A percentile compares a stretch with the other conserved stretches of the same genome.
Evolutionary conservation across 768 basidiomycete species (phyloP).

Genomic region (Rhizopogon vesiculosus): DNA sequence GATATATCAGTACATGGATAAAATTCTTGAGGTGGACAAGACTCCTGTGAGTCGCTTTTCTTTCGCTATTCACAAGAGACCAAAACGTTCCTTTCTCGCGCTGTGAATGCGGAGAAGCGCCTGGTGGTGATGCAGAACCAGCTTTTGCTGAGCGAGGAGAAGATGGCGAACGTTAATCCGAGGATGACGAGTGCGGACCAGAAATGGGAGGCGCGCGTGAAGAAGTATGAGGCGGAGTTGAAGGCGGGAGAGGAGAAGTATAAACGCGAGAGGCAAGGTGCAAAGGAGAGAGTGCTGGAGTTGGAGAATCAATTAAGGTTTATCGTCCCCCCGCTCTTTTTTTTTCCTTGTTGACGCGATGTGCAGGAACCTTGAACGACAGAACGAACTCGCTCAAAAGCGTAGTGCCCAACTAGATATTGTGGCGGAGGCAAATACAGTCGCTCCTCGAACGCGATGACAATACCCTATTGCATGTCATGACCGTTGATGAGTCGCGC

Average conservation of each 20-base stretch:
- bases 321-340: constrained; percentile 20
- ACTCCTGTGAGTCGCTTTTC: constrained; percentile 57
- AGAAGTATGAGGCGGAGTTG: constrained; percentile 81
- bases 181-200: constrained; percentile 71
- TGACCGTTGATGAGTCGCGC: background rate
- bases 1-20: constrained; percentile 94
- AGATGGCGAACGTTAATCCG: constrained; percentile 67
- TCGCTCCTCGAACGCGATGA: background rate
- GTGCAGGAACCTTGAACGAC: constrained; percentile 66
- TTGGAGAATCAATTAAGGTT: no score
- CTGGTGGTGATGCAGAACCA: constrained; percentile 83
- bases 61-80: constrained; percentile 57
- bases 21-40: constrained; percentile 87
- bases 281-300: constrained; percentile 64
- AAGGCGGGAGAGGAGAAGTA: constrained; percentile 86
- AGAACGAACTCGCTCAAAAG: constrained; percentile 75
- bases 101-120: constrained; percentile 83
- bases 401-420: constrained; percentile 40
- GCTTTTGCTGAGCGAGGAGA: constrained; percentile 78
- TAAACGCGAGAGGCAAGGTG: constrained; percentile 90
- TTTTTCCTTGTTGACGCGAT: no score
- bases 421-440: constrained; percentile 25
- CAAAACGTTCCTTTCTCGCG: constrained; percentile 64
- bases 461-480: background rate
- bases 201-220: constrained; percentile 93